Base-by-base conservation (phyloP, 139 green algal genomes). In the Closterium sp. region DNA sequence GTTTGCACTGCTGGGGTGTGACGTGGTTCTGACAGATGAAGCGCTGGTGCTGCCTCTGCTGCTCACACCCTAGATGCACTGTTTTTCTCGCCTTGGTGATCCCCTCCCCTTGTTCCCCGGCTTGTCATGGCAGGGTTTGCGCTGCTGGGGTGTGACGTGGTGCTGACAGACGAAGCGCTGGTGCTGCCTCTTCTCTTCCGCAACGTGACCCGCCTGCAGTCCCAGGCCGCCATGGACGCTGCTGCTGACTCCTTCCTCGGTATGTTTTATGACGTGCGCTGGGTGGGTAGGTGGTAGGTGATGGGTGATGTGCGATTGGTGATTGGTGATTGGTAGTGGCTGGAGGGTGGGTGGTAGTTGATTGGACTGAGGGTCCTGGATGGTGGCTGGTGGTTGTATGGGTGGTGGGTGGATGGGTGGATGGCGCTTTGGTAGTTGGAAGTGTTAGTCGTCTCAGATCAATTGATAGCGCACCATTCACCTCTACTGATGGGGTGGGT, bases 161-260 rank as follows among this genome's bases (percentile, higher is more conserved):
- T 96, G 42, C 92, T 98, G 32, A 98, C 97, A 1, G 96, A 99
- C 91, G 94, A 96, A 4, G 88, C 45, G 9, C 91, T 96, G 11
- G 96, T 98, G 89, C 93, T 98, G 90, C 94, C 95, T 0, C n/a
- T 94, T 91, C 95, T 98, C 85, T 93, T 89, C 86, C 92, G 95
- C 30, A 99, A 99, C 93, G 96, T 95, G 28, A 94, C 97, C 2
- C 92, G 84, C 73, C 99, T 99, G 94, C 70, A 98, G 86, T 97
- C 93, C 10, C 87, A 93, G n/a, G 93, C 92, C 21, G 95, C 29
- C 32, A 91, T 91, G 88, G 88, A 31, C n/a, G 34, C 88, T 22
- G 34, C 88, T 90, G 88, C 28, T 31, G 88, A 90, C 42, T 21
- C 34, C 42, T 90, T 86, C 62, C 86, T 85, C 85, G 89, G 91